These are phyloP conservation scores for Microbotryum silenes-acaulis DNA, from an alignment of 1,284 basidiomycete genomes.

Conservation along the genomic window DNA sequence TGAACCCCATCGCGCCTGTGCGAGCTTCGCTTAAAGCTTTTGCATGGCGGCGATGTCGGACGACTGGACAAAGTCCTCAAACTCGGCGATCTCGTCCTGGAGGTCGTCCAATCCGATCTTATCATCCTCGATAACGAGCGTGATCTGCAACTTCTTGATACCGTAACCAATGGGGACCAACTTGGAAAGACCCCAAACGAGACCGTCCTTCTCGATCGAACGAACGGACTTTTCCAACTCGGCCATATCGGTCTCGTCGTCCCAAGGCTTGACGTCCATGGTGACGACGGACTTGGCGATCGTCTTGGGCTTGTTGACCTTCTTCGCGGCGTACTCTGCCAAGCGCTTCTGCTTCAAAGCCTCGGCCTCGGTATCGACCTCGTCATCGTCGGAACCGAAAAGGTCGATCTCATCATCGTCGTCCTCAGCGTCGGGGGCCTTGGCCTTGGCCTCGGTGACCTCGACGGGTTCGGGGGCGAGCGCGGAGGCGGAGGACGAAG, in stretches of 20 bases:
- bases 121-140: conserved; percentile 91
- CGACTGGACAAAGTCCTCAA: conserved; percentile 95
- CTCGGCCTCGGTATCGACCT: conserved; percentile 84
- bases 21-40: conserved; percentile 15
- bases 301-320: conserved; percentile 75
- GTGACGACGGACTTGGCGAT: conserved; percentile 93
- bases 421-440: conserved; percentile 46
- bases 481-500: conserved; percentile 38
- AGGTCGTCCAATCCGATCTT: conserved; percentile 91
- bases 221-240: conserved; percentile 76
- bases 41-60: conserved; percentile 55
- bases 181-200: conserved; percentile 70
- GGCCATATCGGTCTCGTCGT: conserved; percentile 96
- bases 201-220: conserved; percentile 79
- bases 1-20: too few species aligned
- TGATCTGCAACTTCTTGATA: conserved; percentile 78
- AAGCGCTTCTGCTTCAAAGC: conserved; percentile 90
- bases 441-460: conserved; percentile 53
- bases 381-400: conserved; percentile 80
- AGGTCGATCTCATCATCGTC: conserved; percentile 87
- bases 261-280: conserved; percentile 94
- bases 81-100: conserved; percentile 66
- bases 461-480: conserved; percentile 47
- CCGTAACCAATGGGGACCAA: conserved; percentile 86
- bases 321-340: conserved; percentile 86